These are phyloP conservation scores for Betula pendula DNA, from an alignment of 306 rosid species.

Conservation along the genomic window DNA sequence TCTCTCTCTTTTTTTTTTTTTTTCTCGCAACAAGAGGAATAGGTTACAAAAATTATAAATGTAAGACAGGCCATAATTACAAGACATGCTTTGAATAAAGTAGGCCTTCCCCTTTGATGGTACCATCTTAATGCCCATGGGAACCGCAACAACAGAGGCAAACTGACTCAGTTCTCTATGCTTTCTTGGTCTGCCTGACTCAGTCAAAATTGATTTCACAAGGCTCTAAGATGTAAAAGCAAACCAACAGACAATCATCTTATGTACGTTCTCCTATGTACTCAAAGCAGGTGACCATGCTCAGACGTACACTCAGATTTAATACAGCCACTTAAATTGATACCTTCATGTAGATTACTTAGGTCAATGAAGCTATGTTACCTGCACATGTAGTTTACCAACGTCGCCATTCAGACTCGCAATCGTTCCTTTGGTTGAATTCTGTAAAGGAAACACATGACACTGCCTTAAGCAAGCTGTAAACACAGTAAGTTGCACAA, in stretches of 20 bases:
- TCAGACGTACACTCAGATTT: neutral
- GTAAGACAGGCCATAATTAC: neutral
- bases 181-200: neutral
- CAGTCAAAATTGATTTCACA: neutral
- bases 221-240: constrained; percentile 2
- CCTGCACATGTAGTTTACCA: constrained; percentile 58
- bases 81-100: neutral
- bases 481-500: constrained; percentile 16
- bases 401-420: constrained; percentile 46
- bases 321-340: constrained; percentile 22
- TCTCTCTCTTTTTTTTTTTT: neutral
- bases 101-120: neutral
- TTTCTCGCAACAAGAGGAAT: neutral
- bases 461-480: constrained; percentile 27
- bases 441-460: constrained; percentile 49
- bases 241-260: neutral
- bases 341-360: constrained; percentile 21
- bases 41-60: neutral
- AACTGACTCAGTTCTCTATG: neutral
- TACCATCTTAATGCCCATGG: neutral
- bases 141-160: neutral
- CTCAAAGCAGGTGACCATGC: neutral
- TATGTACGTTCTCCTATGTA: neutral
- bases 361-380: constrained; percentile 36
- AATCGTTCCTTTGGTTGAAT: constrained; percentile 45